phyloP scores from a whole-genome alignment of 495 filamentous ascomycete genomes.

The Hyaloscypha variabilis region DNA sequence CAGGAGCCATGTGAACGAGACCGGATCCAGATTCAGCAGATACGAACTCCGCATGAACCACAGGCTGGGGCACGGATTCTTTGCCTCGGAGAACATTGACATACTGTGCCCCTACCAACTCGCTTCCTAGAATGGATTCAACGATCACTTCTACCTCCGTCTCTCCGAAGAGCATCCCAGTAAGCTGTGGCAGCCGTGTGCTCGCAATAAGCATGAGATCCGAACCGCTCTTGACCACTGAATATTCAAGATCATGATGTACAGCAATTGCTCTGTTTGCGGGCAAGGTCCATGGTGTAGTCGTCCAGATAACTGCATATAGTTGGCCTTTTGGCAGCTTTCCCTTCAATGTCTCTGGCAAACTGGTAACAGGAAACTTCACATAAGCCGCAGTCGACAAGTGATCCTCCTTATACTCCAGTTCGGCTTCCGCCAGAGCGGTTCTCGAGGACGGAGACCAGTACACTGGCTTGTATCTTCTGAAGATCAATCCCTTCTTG shows the following conservation, averaged over 20 bases:
- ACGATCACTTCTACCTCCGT: constrained; percentile 47
- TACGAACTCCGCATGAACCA: constrained; percentile 86
- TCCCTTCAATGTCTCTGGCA: constrained; percentile 48
- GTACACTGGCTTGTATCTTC: constrained; percentile 90
- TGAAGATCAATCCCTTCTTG: constrained; percentile 80
- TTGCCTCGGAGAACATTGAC: constrained; percentile 62
- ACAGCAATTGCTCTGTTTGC: constrained; percentile 90
- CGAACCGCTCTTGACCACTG: constrained; percentile 59
- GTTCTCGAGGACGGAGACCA: constrained; percentile 93
- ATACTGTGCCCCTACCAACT: constrained; percentile 69
- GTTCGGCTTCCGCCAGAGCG: constrained; percentile 91
- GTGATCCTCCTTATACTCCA: constrained; percentile 92
- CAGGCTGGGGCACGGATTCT: constrained; percentile 55
- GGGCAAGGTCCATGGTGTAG: constrained; percentile 95
- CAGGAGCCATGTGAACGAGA: constrained; percentile 90
- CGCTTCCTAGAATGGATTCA: constrained; percentile 61
- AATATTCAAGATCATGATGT: constrained; percentile 71
- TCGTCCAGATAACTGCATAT: constrained; percentile 91
- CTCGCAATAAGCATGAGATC: constrained; percentile 69
- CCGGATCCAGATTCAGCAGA: constrained; percentile 85
- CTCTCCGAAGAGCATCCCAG: constrained; percentile 37
- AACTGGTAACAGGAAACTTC: constrained; percentile 66
- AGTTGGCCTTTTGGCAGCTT: constrained; percentile 43
- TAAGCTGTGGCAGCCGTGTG: constrained; percentile 60
- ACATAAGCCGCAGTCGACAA: constrained; percentile 79